Evolutionary conservation across 345 rosid species (phyloP).

Genomic region (Salix koriyanagi): DNA sequence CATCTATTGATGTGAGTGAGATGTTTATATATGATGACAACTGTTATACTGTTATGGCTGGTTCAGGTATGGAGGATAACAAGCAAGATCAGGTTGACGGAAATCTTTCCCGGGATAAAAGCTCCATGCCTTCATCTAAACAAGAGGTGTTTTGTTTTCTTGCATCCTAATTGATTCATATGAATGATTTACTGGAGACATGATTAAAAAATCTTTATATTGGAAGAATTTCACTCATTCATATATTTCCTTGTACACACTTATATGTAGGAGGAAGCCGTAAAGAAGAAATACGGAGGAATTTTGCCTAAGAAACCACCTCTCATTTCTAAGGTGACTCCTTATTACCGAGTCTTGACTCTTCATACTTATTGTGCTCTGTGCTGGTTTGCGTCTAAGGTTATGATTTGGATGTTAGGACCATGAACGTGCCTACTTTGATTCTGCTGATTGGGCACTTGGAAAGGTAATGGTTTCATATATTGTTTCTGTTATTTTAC

Average conservation of each 20-base stretch:
- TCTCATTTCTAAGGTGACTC: conserved; percentile 86
- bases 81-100: conserved; percentile 45
- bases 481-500: conserved; percentile 1
- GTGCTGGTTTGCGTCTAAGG: conserved; percentile 1
- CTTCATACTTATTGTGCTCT: not conserved
- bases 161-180: not conserved
- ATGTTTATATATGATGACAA: not conserved
- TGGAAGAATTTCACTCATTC: not conserved
- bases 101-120: conserved; percentile 37
- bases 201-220: not conserved
- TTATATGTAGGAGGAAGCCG: conserved; percentile 48
- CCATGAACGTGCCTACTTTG: conserved; percentile 95
- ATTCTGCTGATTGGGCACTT: conserved; percentile 99
- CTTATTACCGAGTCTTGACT: not conserved
- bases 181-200: conserved; percentile 1
- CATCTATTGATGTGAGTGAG: not conserved
- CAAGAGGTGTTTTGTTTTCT: conserved; percentile 49
- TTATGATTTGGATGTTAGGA: conserved; percentile 49
- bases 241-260: not conserved
- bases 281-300: conserved; percentile 95
- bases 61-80: conserved; percentile 48
- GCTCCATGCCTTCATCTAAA: conserved; percentile 51
- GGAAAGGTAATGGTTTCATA: conserved; percentile 63
- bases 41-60: not conserved
- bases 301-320: conserved; percentile 96